Conservation (phyloP, 1,284 basidiomycete species). For the Chalciporus sp. region DNA sequence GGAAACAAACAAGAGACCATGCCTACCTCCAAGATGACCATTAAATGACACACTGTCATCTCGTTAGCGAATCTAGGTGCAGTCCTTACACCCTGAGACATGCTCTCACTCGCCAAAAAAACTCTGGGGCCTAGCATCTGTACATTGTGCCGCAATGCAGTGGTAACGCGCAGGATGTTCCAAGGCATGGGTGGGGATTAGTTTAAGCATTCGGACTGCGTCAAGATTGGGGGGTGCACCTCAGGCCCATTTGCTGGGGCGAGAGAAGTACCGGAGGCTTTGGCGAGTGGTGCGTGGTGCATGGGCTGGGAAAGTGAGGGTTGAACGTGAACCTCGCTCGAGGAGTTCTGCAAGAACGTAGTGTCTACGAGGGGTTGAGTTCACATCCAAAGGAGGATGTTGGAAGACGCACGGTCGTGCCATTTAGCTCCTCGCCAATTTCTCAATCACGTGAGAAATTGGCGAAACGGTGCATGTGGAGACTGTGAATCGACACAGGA, state of each 20-base stretch:
- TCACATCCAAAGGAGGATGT: background rate
- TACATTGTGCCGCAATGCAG: conserved; percentile 83
- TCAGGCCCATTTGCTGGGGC: conserved; percentile 24
- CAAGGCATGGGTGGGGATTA: conserved; percentile 72
- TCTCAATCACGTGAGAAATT: conserved; percentile 93
- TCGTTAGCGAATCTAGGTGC: conserved; percentile 81
- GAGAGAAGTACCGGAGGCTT: conserved; percentile 14
- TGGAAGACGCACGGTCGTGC: conserved; percentile 74
- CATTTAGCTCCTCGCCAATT: conserved; percentile 98
- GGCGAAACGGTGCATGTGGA: conserved; percentile 83
- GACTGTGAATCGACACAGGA: conserved; percentile 78
- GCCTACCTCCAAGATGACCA: conserved; percentile 77
- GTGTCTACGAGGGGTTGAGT: conserved; percentile 52
- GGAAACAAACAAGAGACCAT: background rate
- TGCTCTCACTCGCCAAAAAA: conserved; percentile 60
- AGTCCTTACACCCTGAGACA: conserved; percentile 31
- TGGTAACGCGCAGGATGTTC: conserved; percentile 93
- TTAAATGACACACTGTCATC: conserved; percentile 85
- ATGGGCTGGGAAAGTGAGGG: conserved; percentile 67
- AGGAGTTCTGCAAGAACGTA: conserved; percentile 87
- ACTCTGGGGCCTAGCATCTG: conserved; percentile 69
- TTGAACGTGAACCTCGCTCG: conserved; percentile 74
- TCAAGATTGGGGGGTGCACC: conserved; percentile 47
- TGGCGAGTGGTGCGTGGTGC: conserved; percentile 49
- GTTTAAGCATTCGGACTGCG: conserved; percentile 53